Evolutionary conservation across 176 grass and related monocot genomes (phyloP), one percentile per base, ranked within the genome.

Genomic region (Carex kokanica): DNA sequence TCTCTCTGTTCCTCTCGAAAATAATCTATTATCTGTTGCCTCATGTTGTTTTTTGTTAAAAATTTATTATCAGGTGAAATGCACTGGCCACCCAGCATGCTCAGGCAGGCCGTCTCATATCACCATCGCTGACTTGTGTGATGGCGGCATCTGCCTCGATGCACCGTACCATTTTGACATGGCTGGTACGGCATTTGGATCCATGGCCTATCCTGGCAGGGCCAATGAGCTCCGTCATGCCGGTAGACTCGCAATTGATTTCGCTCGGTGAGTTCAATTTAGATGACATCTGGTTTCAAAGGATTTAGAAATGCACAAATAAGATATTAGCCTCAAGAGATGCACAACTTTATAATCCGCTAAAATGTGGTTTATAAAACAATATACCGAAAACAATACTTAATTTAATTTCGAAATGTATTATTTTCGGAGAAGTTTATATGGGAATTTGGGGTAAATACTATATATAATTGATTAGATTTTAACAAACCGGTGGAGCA

Each of bases 161-260:
- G 81, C 86, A 6, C 82, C 36, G 31, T 93, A 12, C 87, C 94
- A 97, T 77, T 94, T 97, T 85, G 94, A 94, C 85, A 91, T 97
- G 81, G 92, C 90, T 72, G 92, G 92, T 67, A 94, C 90, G 1
- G 86, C 94, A 31, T 94, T 97, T 84, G 94, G 94, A 59, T 12
- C 85, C 27, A 93, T 97, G 64, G 85, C 92, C 45, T 86, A 64
- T 85, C 85, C 94, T 0, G 92, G 94, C 5, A 87, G 86, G 70
- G 84, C 91, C 83, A 84, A 94, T 79, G 80, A 89, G 80, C 94
- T 97, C 52, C 90, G 94, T 67, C 87, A 92, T 79, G 91, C 94
- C 47, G 94, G 94, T 86, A 94, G 90, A 85, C 88, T 97, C 78
- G 89, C 88, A 82, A 90, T 94, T 82, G 79, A 92, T 81, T 97